These are phyloP conservation scores for Trichoderma sp. DNA, from an alignment of 2,329 filamentous ascomycete species.

Conservation along the genomic window DNA sequence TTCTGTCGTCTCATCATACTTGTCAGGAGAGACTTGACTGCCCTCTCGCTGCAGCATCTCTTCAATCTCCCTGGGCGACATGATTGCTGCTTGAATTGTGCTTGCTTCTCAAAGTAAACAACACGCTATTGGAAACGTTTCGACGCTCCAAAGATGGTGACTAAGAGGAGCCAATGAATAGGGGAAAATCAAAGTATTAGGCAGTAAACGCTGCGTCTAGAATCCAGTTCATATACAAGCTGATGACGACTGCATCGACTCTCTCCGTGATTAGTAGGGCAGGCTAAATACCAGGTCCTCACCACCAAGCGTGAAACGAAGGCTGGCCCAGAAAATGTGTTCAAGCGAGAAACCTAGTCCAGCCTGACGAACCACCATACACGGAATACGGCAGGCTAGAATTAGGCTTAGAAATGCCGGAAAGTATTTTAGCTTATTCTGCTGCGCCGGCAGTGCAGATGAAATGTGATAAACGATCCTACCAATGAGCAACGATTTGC, in stretches of 20 bases:
- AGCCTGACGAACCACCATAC: constrained; percentile 6
- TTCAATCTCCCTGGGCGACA: constrained; percentile 45
- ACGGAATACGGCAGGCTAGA: constrained; percentile 6
- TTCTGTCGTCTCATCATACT: constrained; percentile 38
- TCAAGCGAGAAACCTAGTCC: background rate
- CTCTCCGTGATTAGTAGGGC: background rate
- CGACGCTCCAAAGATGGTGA: background rate
- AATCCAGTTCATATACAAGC: constrained; percentile 11
- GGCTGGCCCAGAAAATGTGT: background rate
- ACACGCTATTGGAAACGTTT: background rate
- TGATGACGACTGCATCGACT: constrained; percentile 20
- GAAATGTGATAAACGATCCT: background rate
- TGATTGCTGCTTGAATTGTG: background rate
- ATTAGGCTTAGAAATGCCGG: constrained; percentile 13
- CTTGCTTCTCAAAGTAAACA: background rate
- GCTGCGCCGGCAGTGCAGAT: background rate
- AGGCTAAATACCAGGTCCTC: background rate
- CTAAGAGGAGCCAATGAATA: background rate
- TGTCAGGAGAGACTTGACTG: constrained; percentile 36
- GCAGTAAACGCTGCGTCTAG: background rate
- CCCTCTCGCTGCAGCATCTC: constrained; percentile 43
- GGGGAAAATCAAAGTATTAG: background rate
- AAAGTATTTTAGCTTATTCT: constrained; percentile 21
- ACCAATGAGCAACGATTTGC: constrained; percentile 7
- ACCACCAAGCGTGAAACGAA: constrained; percentile 13